phyloP scores from a whole-genome alignment of 1,139 yeast species.

The Meyerozyma athensensis region DNA sequence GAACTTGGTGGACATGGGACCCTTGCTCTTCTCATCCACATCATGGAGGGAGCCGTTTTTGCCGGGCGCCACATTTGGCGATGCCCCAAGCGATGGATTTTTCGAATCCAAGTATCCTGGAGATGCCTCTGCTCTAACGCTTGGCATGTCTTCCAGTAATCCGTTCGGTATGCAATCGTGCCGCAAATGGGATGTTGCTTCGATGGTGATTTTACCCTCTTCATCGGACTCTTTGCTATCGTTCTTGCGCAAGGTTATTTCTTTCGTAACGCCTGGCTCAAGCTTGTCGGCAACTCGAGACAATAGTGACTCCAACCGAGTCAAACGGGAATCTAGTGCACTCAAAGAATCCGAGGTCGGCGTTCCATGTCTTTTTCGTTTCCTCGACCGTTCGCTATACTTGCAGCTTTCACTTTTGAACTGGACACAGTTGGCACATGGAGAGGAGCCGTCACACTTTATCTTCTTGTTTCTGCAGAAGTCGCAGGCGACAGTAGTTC shows the following conservation, averaged over 20 bases:
- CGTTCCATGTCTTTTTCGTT: conserved; percentile 12
- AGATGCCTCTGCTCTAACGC: conserved; percentile 2
- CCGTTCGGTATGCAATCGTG: too few species aligned
- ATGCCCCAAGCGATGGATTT: not conserved
- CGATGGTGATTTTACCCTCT: conserved; percentile 3
- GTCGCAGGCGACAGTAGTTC: conserved; percentile 22
- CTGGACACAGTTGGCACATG: conserved; percentile 19
- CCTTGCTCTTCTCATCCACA: not conserved
- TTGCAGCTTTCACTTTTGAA: conserved; percentile 21
- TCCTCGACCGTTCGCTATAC: conserved; percentile 22
- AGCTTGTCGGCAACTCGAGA: conserved; percentile 3
- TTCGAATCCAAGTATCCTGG: not conserved
- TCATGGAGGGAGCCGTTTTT: conserved; percentile 4
- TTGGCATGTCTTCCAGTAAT: conserved; percentile 1
- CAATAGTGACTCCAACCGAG: conserved; percentile 6
- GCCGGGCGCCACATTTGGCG: conserved; percentile 4
- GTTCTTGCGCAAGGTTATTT: not conserved
- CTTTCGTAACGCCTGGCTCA: not conserved
- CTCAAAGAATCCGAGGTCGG: conserved; percentile 2
- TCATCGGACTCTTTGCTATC: conserved; percentile 6
- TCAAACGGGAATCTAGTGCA: conserved; percentile 6
- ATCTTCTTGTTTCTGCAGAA: conserved; percentile 22
- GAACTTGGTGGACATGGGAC: not conserved
- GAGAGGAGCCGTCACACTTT: conserved; percentile 21
- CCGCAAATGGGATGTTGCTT: too few species aligned